These are phyloP conservation scores for Sordariomycetes sp. DNA, from an alignment of 2,329 filamentous ascomycete genomes.

Conservation along the genomic window DNA sequence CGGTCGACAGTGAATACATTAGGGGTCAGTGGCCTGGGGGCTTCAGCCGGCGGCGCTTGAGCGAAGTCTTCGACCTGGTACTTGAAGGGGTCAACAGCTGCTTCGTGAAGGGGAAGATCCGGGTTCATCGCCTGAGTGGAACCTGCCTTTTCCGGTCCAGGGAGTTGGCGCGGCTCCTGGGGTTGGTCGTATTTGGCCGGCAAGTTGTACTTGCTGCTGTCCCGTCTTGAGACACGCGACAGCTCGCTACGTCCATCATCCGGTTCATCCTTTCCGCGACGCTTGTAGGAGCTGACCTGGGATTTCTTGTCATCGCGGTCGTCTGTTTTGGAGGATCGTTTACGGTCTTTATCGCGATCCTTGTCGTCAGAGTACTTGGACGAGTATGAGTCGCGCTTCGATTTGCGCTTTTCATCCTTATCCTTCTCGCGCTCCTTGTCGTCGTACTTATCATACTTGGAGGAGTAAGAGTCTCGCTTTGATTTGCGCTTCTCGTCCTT, in stretches of 20 bases:
- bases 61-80: constrained; percentile 45
- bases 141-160: constrained; percentile 17
- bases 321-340: constrained; percentile 19
- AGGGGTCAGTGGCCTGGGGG: constrained; percentile 36
- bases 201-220: constrained; percentile 12
- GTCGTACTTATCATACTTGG: no score
- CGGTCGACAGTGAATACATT: constrained; percentile 43
- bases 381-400: constrained; percentile 18
- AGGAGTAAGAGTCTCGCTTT: constrained; percentile 18
- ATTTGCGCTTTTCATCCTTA: constrained; percentile 15
- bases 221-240: constrained; percentile 11
- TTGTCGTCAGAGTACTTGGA: constrained; percentile 15
- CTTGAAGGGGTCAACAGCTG: constrained; percentile 47
- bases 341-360: constrained; percentile 11
- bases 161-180: constrained; percentile 16
- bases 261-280: constrained; percentile 15
- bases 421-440: constrained; percentile 12
- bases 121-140: constrained; percentile 13
- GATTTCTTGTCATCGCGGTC: constrained; percentile 17
- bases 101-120: constrained; percentile 13
- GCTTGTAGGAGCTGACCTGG: constrained; percentile 14
- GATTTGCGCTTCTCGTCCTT: constrained; percentile 16
- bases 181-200: constrained; percentile 11
- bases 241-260: constrained; percentile 15
- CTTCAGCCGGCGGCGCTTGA: constrained; percentile 28